Conservation (phyloP, 1,284 basidiomycete genomes). For the Tilletia indica region DNA sequence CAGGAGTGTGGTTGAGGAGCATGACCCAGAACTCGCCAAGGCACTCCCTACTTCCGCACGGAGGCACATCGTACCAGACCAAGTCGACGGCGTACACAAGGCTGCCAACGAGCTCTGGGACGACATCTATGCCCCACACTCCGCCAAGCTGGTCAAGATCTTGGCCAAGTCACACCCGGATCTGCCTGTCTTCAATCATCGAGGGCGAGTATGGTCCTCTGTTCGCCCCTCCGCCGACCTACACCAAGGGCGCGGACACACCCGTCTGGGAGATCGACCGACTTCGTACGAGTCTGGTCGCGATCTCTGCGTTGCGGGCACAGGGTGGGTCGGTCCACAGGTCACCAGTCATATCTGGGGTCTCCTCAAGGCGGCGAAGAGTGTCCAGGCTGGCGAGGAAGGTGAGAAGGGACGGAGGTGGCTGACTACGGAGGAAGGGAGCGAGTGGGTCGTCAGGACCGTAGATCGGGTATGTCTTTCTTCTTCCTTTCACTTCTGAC, state of each 20-base stretch:
- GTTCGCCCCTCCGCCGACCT: conserved; percentile 70
- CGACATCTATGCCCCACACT: conserved; percentile 86
- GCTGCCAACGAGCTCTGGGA: conserved; percentile 65
- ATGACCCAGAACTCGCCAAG: conserved; percentile 37
- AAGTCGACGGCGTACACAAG: conserved; percentile 31
- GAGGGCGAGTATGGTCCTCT: conserved; percentile 81
- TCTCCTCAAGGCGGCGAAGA: conserved; percentile 70
- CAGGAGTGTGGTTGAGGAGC: conserved; percentile 43
- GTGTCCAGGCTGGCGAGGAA: conserved; percentile 56
- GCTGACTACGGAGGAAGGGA: conserved; percentile 84
- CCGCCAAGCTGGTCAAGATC: conserved; percentile 82
- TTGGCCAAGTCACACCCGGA: conserved; percentile 72
- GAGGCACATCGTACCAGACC: conserved; percentile 36
- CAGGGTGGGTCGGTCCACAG: conserved; percentile 85
- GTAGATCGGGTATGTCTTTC: conserved; percentile 64
- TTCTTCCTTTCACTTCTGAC: conserved; percentile 4
- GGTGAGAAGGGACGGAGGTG: conserved; percentile 67
- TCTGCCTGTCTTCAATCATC: conserved; percentile 80
- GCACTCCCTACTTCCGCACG: conserved; percentile 44
- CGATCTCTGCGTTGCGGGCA: conserved; percentile 83
- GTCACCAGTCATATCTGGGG: conserved; percentile 89
- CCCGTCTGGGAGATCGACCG: conserved; percentile 70
- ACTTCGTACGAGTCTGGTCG: conserved; percentile 81
- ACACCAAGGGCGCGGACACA: conserved; percentile 40
- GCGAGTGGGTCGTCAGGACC: conserved; percentile 83